Base-by-base conservation (phyloP, 148 eudicot species). In the Rhododendron vialii region DNA sequence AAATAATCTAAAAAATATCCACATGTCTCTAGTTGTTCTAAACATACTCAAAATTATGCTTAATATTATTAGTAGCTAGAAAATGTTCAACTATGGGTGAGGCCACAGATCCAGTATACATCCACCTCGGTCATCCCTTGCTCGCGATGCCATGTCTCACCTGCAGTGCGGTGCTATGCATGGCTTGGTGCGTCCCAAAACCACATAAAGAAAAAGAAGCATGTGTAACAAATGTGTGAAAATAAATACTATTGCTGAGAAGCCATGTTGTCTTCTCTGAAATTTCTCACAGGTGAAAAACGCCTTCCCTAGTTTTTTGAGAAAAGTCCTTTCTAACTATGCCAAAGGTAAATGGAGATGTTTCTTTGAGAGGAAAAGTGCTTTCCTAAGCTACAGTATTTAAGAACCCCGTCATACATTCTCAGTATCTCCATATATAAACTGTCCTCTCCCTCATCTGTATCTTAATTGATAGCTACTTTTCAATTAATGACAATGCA, bases 401-500 rank as follows among this genome's bases (percentile, higher is more conserved):
- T 63, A 84, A 63, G 86, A 78, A 86, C 88, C 76, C 75, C 80
- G 50, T 84, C 84, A 78, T 84, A 53, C 73, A 82, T 81, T 67
- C 77, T 81, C 24, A 84, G 76, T 13, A 69, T 4, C 7, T 7
- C 30, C 4, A 30, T 13, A 30, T 10, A 22, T 69, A 83, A 43
- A 83, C 59, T 55, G 84, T 51, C 75, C 20, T 73, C 78, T 73
- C 78, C 45, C 82, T 76, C 86, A 76, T 78, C 74, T 83, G 83
- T 61, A 84, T 65, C 71, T 78, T 83, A 86, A 87, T 87, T 87
- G 51, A 84, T 67, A 84, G 71, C 86, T 76, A 73, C 78, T 38
- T 67, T 87, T 28, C 81, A 57, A 80, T 83, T 51, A 87, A 84
- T 87, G 86, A 78, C 83, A 63, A 67, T 84, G 35, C 89, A 87